phyloP scores from a whole-genome alignment of 73 alveolate genomes.

The Blepharisma stoltei region DNA sequence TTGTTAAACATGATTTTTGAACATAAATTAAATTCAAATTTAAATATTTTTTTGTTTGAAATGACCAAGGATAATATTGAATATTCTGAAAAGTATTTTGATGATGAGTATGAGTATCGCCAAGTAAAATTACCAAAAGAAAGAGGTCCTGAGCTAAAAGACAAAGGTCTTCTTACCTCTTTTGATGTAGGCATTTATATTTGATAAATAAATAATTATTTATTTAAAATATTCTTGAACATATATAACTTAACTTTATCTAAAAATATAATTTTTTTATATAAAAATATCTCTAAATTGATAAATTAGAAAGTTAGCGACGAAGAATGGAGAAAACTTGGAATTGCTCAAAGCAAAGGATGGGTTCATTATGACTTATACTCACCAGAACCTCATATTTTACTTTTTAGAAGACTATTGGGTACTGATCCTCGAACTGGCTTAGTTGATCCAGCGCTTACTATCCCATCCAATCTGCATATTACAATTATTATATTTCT shows the following conservation, averaged over 20 bases:
- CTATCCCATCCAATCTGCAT: too few species aligned
- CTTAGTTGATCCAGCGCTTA: background rate
- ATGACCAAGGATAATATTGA: conserved; percentile 76
- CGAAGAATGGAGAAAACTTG: conserved; percentile 31
- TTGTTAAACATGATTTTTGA: too few species aligned
- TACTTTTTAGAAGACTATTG: conserved; percentile 92
- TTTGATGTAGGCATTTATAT: too few species aligned
- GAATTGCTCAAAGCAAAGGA: conserved; percentile 33
- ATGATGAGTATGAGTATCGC: conserved; percentile 83
- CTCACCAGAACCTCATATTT: conserved; percentile 83
- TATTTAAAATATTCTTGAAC: too few species aligned
- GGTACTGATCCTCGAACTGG: conserved; percentile 98
- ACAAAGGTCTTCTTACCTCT: conserved; percentile 20
- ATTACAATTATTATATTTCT: too few species aligned
- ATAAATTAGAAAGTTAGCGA: too few species aligned
- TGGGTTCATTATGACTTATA: conserved; percentile 35
- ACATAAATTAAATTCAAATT: too few species aligned
- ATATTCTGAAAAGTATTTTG: conserved; percentile 84
- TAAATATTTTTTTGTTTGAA: too few species aligned
- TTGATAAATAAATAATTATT: too few species aligned
- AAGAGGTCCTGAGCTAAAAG: conserved; percentile 4
- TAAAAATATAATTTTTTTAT: too few species aligned
- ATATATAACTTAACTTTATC: too few species aligned
- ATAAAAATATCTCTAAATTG: too few species aligned
- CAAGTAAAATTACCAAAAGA: conserved; percentile 78